Evolutionary conservation across 495 filamentous ascomycete species (phyloP).

Genomic region (Filosporella fistucella): DNA sequence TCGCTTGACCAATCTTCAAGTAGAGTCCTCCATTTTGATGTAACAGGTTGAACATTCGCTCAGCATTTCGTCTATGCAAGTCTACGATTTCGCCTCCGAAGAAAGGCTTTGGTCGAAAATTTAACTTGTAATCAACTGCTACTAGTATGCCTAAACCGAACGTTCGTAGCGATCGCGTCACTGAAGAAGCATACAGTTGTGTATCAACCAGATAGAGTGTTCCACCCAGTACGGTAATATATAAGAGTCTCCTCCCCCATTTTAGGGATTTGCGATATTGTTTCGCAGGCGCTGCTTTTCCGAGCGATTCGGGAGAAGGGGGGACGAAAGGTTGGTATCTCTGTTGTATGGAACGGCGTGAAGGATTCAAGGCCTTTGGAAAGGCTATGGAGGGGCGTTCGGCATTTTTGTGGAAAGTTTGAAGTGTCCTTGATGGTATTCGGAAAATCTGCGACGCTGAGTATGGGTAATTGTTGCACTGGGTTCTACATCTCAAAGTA

Average conservation of each 20-base stretch:
- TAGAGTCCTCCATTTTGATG: slow-evolving; percentile 87
- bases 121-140: slow-evolving; percentile 91
- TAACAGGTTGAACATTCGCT: slow-evolving; percentile 74
- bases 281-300: slow-evolving; percentile 61
- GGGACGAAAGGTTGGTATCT: slow-evolving; percentile 70
- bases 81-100: slow-evolving; percentile 61
- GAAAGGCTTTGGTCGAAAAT: slow-evolving; percentile 77
- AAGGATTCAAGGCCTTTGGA: not conserved
- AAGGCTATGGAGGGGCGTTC: not conserved
- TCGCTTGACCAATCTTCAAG: slow-evolving; percentile 96
- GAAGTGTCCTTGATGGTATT: no score
- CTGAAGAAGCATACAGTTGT: slow-evolving; percentile 68
- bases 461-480: not conserved
- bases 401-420: not conserved
- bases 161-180: slow-evolving; percentile 77
- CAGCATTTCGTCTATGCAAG: slow-evolving; percentile 77
- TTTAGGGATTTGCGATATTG: slow-evolving; percentile 63
- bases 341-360: slow-evolving; percentile 18
- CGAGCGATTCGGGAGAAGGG: slow-evolving; percentile 75
- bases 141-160: slow-evolving; percentile 77
- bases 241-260: slow-evolving; percentile 71
- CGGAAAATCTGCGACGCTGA: no score
- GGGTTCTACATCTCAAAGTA: not conserved
- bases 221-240: slow-evolving; percentile 55
- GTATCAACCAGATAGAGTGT: slow-evolving; percentile 62